Evolutionary conservation across 768 basidiomycete species (phyloP), one percentile per base, ranked within the genome.

Genomic region (Cubamyces lactineus): DNA sequence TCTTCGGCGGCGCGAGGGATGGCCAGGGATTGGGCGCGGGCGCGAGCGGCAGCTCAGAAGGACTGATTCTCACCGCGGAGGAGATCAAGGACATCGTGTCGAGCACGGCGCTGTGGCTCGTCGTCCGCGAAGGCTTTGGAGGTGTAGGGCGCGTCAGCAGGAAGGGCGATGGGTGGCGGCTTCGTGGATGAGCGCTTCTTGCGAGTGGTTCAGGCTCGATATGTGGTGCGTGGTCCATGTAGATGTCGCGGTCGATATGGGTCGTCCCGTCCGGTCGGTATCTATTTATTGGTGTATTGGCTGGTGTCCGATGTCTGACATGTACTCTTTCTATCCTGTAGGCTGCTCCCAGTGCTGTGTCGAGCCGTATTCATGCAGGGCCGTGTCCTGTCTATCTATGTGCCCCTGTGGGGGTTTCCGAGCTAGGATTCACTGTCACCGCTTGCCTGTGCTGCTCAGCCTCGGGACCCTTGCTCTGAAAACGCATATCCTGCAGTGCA

Each of bases 31-130:
- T n/a, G 19, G 53, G 59, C n/a, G 34, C 48, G 34, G 64, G 56
- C 17, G 26, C 51, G 46, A 40, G 19, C 8, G 19, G n/a, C 16
- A 4, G 34, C 21, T 24, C 50, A n/a, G 70, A 73, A 40, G 87
- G 85, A 28, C 73, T 92, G 43, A 75, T 85, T 34, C 75, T 98
- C 53, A 91, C 86, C 1, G 93, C 92, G 48, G 95, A 96, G 76
- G 93, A 96, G 74, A 88, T 97, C 75, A 96, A 97, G 76, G 96
- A 98, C 76, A 81, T 92, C 17, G 86, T 96, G 59, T 92, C 89
- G 67, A 88, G 86, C 42, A 96, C 92, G 0, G 91, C 86, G 5
- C 77, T 97, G 73, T 98, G 95, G 94, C 75, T 98, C 53, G 88
- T 94, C 19, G 94, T 96, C 2, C 80, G 96, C 51, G 94, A 98